Conservation (phyloP, 495 filamentous ascomycete species). For the Tetracladium marchalianum region DNA sequence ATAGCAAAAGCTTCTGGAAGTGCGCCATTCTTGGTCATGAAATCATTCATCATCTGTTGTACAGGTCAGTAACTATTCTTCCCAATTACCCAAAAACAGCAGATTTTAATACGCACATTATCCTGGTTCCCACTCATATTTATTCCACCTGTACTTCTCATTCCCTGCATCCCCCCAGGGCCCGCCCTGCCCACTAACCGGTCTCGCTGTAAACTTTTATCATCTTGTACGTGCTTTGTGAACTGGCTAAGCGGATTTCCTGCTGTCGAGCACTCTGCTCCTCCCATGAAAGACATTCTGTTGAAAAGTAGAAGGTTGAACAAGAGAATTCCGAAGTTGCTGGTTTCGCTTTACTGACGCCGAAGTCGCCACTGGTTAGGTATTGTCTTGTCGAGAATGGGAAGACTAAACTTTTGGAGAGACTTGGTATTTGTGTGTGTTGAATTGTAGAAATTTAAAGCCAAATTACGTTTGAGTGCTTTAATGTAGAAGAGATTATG, state of each 20-base stretch:
- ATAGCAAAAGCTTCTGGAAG: constrained; percentile 47
- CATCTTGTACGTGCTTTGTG: constrained; percentile 86
- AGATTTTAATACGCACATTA: constrained; percentile 32
- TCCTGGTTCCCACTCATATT: constrained; percentile 51
- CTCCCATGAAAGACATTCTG: constrained; percentile 84
- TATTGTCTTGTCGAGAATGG: background rate
- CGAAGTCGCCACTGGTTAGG: background rate
- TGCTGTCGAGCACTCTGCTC: constrained; percentile 93
- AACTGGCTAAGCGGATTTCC: constrained; percentile 96
- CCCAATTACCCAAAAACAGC: background rate
- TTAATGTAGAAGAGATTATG: background rate
- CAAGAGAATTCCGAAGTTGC: too few species aligned
- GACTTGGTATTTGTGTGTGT: background rate
- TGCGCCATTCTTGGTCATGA: constrained; percentile 64
- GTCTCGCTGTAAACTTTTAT: constrained; percentile 89
- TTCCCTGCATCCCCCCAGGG: constrained; percentile 46
- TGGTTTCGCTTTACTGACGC: background rate
- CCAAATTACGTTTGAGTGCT: background rate
- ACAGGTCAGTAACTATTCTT: constrained; percentile 1
- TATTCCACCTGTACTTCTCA: constrained; percentile 38
- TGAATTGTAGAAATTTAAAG: constrained; percentile 1
- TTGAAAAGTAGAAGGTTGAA: background rate
- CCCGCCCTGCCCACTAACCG: constrained; percentile 65
- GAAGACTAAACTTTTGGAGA: background rate
- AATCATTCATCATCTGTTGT: constrained; percentile 84